Evolutionary conservation across 352 stramenopile species (phyloP), one percentile per base, ranked within the genome.

Genomic region (Phytophthora megakarya): DNA sequence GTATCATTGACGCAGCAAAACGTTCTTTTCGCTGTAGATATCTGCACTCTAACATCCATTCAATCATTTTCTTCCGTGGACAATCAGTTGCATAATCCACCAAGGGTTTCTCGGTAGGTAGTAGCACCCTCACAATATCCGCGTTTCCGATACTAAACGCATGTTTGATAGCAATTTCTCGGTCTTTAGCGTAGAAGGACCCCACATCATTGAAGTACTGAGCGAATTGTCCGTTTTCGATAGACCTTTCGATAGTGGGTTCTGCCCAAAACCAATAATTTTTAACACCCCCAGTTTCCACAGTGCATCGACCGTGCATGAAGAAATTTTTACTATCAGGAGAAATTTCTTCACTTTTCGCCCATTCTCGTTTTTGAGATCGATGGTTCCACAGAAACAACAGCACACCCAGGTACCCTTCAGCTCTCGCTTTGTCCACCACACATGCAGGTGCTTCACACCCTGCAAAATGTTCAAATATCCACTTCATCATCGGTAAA

Each of bases 401-500:
- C 25, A 57, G 15, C 4, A 64, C 45, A 10, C 15, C 35, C 12
- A 64, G 26, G 0, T 16, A 5, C 21, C 3, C 5, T 15, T 1
- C 35, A 33, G 55, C 55, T 28, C n/a, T n/a, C n/a, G 18, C 26
- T 6, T 26, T 1, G 15, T 40, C 55, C 21, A 38, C 55, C 6
- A 25, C 19, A n/a, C n/a, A n/a, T 19, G 12, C 23, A 19, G 54
- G 43, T 1, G 23, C 54, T 18, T 48, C 23, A 38, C 54, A 62
- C 11, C 35, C 33, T 8, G n/a, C 22, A 42, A 62, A 62, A 22
- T 62, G 43, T 1, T 25, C 33, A 23, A 62, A 39, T 13, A 62
- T 9, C 54, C 54, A 62, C 56, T 64, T 23, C 9, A 58, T 13
- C 13, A 50, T 21, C n/a, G 8, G 1, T 10, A 58, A 5, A 21